A percentile compares a stretch with the other conserved stretches of the same genome.
Conservation (phyloP, 228 moss, liverwort and hornwort genomes). For the Sphagnum fallax region DNA sequence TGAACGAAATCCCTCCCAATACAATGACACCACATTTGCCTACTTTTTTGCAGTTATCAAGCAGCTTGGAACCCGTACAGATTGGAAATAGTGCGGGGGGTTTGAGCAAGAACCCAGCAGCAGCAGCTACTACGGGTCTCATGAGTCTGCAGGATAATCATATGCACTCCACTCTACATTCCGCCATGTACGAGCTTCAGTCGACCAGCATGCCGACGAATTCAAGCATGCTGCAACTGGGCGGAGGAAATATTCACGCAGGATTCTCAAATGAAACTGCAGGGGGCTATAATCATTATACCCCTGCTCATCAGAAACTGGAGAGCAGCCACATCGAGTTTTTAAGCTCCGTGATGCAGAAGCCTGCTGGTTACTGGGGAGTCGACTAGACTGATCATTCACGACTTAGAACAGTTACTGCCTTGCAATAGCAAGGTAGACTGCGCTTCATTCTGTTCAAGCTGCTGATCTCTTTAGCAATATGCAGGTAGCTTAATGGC, state of each 20-base stretch:
- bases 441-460: too few relatives aligned
- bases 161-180: not conserved
- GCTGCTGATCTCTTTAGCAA: too few relatives aligned
- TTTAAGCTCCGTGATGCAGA: constrained; percentile 1
- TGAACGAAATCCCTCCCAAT: too few relatives aligned
- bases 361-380: constrained; percentile 31
- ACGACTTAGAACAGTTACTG: too few relatives aligned
- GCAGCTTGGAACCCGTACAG: constrained; percentile 6
- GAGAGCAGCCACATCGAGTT: not conserved
- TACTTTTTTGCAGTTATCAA: constrained; percentile 21
- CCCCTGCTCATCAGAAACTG: not conserved
- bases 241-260: not conserved
- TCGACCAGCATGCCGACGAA: not conserved
- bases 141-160: not conserved
- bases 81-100: constrained; percentile 7
- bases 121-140: not conserved
- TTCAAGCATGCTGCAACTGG: too few relatives aligned
- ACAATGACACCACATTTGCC: too few relatives aligned
- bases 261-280: not conserved
- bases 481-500: too few relatives aligned
- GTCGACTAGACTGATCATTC: not conserved
- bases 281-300: not conserved
- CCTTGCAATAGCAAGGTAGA: too few relatives aligned
- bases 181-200: not conserved
- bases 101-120: constrained; percentile 7